A percentile compares a stretch with the other conserved stretches of the same genome.
phyloP scores from a whole-genome alignment of 2,329 filamentous ascomycete species.

The Blumeriella jaapii region DNA sequence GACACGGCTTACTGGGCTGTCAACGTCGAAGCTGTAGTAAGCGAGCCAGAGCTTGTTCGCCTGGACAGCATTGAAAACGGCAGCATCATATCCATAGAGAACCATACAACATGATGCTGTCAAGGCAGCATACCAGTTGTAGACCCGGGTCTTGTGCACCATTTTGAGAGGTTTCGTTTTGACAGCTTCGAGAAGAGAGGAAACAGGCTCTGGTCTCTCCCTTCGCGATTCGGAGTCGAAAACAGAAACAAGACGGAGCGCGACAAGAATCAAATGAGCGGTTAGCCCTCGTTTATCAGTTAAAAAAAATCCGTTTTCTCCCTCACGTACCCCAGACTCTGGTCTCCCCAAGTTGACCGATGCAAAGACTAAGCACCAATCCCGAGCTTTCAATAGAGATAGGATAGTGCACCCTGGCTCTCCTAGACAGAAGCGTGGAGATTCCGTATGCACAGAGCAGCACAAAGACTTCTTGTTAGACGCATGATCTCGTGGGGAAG shows the following conservation, averaged over 20 bases:
- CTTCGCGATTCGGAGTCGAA: constrained; percentile 2
- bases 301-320: neutral
- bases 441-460: neutral
- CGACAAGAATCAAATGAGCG: neutral
- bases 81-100: constrained; percentile 57
- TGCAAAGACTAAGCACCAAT: too few relatives aligned
- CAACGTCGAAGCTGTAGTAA: constrained; percentile 39
- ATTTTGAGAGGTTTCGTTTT: constrained; percentile 11
- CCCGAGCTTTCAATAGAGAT: too few relatives aligned
- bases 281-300: constrained; percentile 1
- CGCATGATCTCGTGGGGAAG: neutral
- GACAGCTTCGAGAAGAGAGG: too few relatives aligned
- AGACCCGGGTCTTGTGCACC: constrained; percentile 11
- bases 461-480: neutral
- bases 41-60: constrained; percentile 52
- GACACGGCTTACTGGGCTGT: constrained; percentile 10
- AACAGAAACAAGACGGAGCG: neutral
- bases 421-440: constrained; percentile 5
- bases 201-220: constrained; percentile 1
- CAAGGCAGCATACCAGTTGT: constrained; percentile 18
- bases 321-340: constrained; percentile 3
- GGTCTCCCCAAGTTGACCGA: too few relatives aligned
- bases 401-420: too few relatives aligned
- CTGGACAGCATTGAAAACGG: constrained; percentile 62
- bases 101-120: constrained; percentile 33